phyloP scores from a whole-genome alignment of 2,329 filamentous ascomycete genomes.

The Ascochyta koolunga region DNA sequence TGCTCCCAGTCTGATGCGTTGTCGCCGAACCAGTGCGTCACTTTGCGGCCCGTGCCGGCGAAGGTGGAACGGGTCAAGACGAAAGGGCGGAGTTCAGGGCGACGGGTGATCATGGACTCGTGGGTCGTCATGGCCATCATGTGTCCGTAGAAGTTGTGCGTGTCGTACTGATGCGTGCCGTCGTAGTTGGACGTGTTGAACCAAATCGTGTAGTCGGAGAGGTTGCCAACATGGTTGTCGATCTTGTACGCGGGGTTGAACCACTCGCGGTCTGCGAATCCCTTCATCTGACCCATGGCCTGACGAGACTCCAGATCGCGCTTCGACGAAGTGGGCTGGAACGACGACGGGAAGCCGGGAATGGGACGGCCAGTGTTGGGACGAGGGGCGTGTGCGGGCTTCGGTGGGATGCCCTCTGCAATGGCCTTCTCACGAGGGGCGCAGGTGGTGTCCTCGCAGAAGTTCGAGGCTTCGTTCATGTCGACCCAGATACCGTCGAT shows the following conservation, averaged over 20 bases:
- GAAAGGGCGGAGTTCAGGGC: slow-evolving; percentile 68
- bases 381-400: slow-evolving; percentile 60
- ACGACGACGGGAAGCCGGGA: slow-evolving; percentile 70
- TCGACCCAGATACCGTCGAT: slow-evolving; percentile 74
- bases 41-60: slow-evolving; percentile 68
- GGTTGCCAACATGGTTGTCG: slow-evolving; percentile 61
- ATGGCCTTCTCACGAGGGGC: slow-evolving; percentile 47
- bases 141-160: slow-evolving; percentile 77
- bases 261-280: slow-evolving; percentile 67
- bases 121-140: slow-evolving; percentile 74
- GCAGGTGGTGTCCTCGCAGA: slow-evolving; percentile 55
- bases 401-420: slow-evolving; percentile 61
- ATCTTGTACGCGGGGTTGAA: slow-evolving; percentile 70
- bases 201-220: slow-evolving; percentile 60
- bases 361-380: slow-evolving; percentile 65
- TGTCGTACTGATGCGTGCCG: slow-evolving; percentile 73
- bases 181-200: slow-evolving; percentile 73
- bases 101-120: slow-evolving; percentile 68
- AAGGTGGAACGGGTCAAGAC: slow-evolving; percentile 80
- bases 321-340: slow-evolving; percentile 60
- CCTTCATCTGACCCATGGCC: slow-evolving; percentile 54
- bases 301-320: slow-evolving; percentile 24
- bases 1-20: slow-evolving; percentile 53
- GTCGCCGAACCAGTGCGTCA: slow-evolving; percentile 68
- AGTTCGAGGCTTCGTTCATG: slow-evolving; percentile 51